A percentile compares a stretch with the other conserved stretches of the same genome.
These are phyloP conservation scores for Camillea tinctor DNA, from an alignment of 2,329 filamentous ascomycete genomes.

Conservation along the genomic window DNA sequence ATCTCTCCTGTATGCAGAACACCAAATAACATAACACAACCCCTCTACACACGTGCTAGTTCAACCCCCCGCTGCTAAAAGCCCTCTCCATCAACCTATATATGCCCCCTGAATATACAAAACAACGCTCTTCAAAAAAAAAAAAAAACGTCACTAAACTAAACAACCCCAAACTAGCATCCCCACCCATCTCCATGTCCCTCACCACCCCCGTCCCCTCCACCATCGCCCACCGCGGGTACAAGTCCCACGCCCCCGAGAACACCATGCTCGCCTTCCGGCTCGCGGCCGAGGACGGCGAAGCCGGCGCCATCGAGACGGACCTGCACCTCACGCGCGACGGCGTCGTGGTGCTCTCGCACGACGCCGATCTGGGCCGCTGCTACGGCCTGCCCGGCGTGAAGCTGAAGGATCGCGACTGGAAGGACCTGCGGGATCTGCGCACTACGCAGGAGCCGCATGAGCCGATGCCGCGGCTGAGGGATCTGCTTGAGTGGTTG, in stretches of 20 bases:
- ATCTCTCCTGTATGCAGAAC: too few species aligned
- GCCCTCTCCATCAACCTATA: too few species aligned
- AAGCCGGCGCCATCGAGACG: constrained; percentile 81
- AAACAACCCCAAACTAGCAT: background rate
- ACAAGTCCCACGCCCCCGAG: constrained; percentile 76
- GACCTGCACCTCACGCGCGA: constrained; percentile 83
- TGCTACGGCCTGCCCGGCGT: constrained; percentile 74
- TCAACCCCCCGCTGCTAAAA: too few species aligned
- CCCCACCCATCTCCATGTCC: background rate
- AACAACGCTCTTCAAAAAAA: too few species aligned
- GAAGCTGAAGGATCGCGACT: constrained; percentile 71
- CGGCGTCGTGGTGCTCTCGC: constrained; percentile 79
- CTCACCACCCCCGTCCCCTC: constrained; percentile 46
- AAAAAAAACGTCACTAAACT: too few species aligned
- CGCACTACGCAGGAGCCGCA: constrained; percentile 66
- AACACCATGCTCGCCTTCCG: constrained; percentile 81
- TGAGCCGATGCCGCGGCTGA: constrained; percentile 69
- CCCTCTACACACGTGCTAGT: too few species aligned
- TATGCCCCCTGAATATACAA: too few species aligned
- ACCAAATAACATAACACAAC: too few species aligned
- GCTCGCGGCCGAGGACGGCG: constrained; percentile 65
- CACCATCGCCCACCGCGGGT: constrained; percentile 78
- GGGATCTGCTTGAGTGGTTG: constrained; percentile 73
- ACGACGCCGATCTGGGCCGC: constrained; percentile 75
- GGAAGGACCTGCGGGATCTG: constrained; percentile 68